Conservation (phyloP, 2,329 filamentous ascomycete species). For the Diaporthe sp. region DNA sequence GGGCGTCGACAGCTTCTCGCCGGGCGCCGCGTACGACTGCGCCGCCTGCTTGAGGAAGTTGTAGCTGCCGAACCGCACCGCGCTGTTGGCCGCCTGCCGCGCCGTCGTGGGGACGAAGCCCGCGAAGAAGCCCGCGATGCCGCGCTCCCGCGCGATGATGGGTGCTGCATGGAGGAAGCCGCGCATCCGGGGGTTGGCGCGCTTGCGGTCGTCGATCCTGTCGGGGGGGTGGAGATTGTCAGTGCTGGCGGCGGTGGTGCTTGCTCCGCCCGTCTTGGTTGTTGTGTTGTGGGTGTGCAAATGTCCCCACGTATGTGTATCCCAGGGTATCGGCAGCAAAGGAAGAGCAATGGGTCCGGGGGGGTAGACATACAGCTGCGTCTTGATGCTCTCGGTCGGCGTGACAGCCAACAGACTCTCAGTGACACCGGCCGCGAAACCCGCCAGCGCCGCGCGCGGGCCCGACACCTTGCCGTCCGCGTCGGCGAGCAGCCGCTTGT, state of each 20-base stretch:
- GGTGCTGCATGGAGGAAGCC: slow-evolving; percentile 93
- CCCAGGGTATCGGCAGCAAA: background rate
- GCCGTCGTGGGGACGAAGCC: slow-evolving; percentile 96
- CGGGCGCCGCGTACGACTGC: slow-evolving; percentile 91
- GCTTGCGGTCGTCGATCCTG: slow-evolving; percentile 95
- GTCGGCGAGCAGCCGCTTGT: slow-evolving; percentile 87
- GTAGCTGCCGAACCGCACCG: slow-evolving; percentile 91
- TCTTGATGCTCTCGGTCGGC: slow-evolving; percentile 98
- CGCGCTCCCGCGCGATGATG: slow-evolving; percentile 89
- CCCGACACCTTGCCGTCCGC: slow-evolving; percentile 90
- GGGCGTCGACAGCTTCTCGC: slow-evolving; percentile 90
- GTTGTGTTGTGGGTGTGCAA: background rate
- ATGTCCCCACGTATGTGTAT: no score
- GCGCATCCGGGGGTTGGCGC: slow-evolving; percentile 84
- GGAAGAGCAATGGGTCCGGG: background rate
- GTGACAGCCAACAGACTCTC: slow-evolving; percentile 95
- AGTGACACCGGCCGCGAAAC: slow-evolving; percentile 94
- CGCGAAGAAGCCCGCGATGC: slow-evolving; percentile 94
- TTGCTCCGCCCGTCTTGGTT: background rate
- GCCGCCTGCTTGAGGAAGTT: slow-evolving; percentile 92
- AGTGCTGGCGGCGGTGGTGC: background rate
- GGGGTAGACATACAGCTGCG: slow-evolving; percentile 76
- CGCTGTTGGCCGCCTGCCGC: slow-evolving; percentile 93
- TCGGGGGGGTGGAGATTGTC: background rate
- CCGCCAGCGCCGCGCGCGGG: slow-evolving; percentile 90